Evolutionary conservation across 2,329 filamentous ascomycete genomes (phyloP).

Genomic region (Aspergillus pseudonomiae): DNA sequence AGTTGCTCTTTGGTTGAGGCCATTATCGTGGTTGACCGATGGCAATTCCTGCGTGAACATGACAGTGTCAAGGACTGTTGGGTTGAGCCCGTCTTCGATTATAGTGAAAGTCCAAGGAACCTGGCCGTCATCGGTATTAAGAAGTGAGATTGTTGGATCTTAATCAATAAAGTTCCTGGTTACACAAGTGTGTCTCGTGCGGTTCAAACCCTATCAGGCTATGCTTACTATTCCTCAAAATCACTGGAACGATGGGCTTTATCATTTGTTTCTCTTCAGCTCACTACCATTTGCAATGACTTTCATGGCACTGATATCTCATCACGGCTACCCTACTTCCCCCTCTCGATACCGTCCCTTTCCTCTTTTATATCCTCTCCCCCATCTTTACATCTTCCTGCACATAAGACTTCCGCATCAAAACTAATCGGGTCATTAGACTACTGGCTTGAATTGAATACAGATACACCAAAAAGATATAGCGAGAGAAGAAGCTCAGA

Average conservation of each 20-base stretch:
- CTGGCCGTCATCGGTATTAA: conserved; percentile 92
- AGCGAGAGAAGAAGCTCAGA: too few relatives aligned
- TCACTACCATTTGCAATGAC: too few relatives aligned
- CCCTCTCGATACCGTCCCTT: too few relatives aligned
- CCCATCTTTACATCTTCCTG: too few relatives aligned
- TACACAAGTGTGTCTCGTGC: background rate
- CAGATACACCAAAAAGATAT: too few relatives aligned
- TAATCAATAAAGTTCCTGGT: background rate
- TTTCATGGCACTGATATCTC: too few relatives aligned
- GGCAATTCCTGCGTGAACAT: conserved; percentile 83
- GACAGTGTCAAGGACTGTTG: conserved; percentile 73
- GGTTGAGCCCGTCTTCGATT: conserved; percentile 95
- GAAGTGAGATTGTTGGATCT: conserved; percentile 45
- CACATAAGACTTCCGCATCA: too few relatives aligned
- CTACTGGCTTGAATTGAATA: too few relatives aligned
- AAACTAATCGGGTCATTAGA: too few relatives aligned
- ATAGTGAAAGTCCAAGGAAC: conserved; percentile 81
- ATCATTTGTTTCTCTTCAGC: too few relatives aligned
- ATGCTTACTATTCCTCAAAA: background rate
- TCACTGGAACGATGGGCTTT: background rate
- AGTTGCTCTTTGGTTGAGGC: conserved; percentile 88
- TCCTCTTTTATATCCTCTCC: too few relatives aligned
- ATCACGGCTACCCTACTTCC: too few relatives aligned
- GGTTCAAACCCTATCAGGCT: background rate
- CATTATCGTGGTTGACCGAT: conserved; percentile 86